These are phyloP conservation scores for Candida sonorensis DNA, from an alignment of 805 yeast species.

Conservation along the genomic window DNA sequence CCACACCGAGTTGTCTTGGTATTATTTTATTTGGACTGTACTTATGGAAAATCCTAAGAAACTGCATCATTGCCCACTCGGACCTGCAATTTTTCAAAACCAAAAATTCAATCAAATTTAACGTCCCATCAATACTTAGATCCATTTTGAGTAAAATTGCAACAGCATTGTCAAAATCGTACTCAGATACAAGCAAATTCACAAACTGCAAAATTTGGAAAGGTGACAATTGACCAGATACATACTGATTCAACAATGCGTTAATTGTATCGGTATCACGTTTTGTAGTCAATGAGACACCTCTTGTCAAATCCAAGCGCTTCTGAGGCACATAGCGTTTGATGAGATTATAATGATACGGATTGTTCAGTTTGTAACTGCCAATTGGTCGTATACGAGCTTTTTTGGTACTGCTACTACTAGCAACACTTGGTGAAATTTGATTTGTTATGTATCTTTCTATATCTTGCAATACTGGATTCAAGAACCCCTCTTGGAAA, in stretches of 20 bases:
- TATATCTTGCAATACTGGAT: neutral
- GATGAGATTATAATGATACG: neutral
- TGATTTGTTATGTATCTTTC: conserved; percentile 1
- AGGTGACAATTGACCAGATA: neutral
- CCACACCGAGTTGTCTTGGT: conserved; percentile 5
- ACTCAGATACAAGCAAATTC: conserved; percentile 3
- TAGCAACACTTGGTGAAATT: neutral
- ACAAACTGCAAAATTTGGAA: conserved; percentile 1
- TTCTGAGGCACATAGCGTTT: too few relatives aligned
- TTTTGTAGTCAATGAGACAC: too few relatives aligned
- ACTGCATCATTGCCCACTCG: conserved; percentile 9
- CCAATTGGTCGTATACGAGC: neutral
- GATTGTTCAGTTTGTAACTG: neutral
- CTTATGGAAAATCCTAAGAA: conserved; percentile 4
- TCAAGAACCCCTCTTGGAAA: neutral
- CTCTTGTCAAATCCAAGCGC: too few relatives aligned
- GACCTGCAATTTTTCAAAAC: conserved; percentile 3
- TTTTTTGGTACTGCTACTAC: neutral
- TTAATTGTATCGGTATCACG: too few relatives aligned
- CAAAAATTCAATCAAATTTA: conserved; percentile 1
- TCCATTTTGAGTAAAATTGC: conserved; percentile 2
- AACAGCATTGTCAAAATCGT: conserved; percentile 10
- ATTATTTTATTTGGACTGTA: conserved; percentile 3
- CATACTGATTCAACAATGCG: neutral
- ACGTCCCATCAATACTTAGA: conserved; percentile 6